These are phyloP conservation scores for Phtheirospermum japonicum DNA, from an alignment of 257 asterid species.

Conservation along the genomic window DNA sequence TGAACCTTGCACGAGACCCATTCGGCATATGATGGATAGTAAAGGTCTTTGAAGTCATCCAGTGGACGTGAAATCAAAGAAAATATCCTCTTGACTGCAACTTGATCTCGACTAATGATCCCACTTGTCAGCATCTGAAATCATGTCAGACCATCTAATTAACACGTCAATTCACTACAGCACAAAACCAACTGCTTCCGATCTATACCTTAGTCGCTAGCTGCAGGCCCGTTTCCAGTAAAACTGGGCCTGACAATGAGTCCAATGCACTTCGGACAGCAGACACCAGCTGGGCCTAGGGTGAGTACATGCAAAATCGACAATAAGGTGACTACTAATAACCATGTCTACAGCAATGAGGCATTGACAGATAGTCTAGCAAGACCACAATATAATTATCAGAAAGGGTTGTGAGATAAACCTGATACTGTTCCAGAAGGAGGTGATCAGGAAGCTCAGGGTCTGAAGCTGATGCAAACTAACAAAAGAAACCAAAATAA, in stretches of 20 bases:
- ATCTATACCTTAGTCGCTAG: conserved; percentile 84
- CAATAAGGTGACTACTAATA: conserved; percentile 21
- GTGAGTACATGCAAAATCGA: conserved; percentile 19
- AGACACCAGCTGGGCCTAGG: conserved; percentile 89
- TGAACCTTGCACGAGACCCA: conserved; percentile 99
- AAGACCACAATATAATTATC: conserved; percentile 16
- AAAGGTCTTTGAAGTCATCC: conserved; percentile 83
- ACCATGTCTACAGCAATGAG: conserved; percentile 17
- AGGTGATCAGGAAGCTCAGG: conserved; percentile 96
- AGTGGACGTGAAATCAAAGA: conserved; percentile 93
- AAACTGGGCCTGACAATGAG: conserved; percentile 71
- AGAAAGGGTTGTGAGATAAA: conserved; percentile 29
- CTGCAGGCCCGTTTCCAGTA: conserved; percentile 92
- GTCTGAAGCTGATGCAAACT: conserved; percentile 84
- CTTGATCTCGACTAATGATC: conserved; percentile 91
- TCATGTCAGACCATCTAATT: conserved; percentile 30
- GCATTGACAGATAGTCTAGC: conserved; percentile 15
- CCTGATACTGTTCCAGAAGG: conserved; percentile 98
- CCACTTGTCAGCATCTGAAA: conserved; percentile 95
- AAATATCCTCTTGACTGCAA: conserved; percentile 89
- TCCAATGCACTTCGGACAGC: conserved; percentile 98
- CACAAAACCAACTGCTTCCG: conserved; percentile 18
- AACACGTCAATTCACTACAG: conserved; percentile 20
- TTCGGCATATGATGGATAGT: conserved; percentile 97
- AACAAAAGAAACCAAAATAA: conserved; percentile 26